Conservation (phyloP, 1,139 yeast species). For the Suhomyces atakaporum region DNA sequence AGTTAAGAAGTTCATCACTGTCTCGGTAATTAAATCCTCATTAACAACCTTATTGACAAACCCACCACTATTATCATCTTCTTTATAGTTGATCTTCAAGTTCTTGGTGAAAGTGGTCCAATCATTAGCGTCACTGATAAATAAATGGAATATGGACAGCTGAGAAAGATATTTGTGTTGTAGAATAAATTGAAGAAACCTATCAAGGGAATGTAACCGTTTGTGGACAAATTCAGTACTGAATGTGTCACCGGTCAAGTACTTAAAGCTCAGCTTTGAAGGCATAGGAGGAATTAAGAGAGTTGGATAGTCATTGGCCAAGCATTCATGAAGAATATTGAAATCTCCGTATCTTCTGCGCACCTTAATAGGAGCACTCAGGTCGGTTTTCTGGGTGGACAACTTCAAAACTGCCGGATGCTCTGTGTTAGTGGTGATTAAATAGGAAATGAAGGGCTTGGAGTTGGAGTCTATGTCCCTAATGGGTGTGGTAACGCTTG, state of each 20-base stretch:
- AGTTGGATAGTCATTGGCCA: slow-evolving; percentile 78
- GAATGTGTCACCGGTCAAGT: slow-evolving; percentile 92
- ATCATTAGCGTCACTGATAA: slow-evolving; percentile 72
- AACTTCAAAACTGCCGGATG: slow-evolving; percentile 46
- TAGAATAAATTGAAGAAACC: slow-evolving; percentile 73
- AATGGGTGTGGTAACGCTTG: slow-evolving; percentile 68
- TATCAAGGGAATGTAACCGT: slow-evolving; percentile 78
- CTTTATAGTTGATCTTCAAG: slow-evolving; percentile 44
- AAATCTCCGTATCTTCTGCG: slow-evolving; percentile 85
- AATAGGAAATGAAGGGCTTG: slow-evolving; percentile 78
- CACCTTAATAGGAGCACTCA: slow-evolving; percentile 50
- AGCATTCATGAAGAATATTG: slow-evolving; percentile 70
- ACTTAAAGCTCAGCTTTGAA: slow-evolving; percentile 86
- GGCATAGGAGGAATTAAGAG: slow-evolving; percentile 92
- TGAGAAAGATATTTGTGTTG: slow-evolving; percentile 71
- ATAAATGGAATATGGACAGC: slow-evolving; percentile 72
- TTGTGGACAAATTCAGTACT: slow-evolving; percentile 77
- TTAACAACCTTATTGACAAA: slow-evolving; percentile 48
- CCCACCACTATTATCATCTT: slow-evolving; percentile 24
- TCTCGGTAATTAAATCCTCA: slow-evolving; percentile 75
- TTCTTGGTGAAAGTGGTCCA: slow-evolving; percentile 81
- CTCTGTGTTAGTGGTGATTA: slow-evolving; percentile 64
- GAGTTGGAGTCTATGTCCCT: slow-evolving; percentile 76
- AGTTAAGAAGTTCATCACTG: slow-evolving; percentile 88
- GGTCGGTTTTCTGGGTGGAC: slow-evolving; percentile 17